Base-by-base conservation (phyloP, 495 filamentous ascomycete species). In the Aspergillus cavernicola region DNA sequence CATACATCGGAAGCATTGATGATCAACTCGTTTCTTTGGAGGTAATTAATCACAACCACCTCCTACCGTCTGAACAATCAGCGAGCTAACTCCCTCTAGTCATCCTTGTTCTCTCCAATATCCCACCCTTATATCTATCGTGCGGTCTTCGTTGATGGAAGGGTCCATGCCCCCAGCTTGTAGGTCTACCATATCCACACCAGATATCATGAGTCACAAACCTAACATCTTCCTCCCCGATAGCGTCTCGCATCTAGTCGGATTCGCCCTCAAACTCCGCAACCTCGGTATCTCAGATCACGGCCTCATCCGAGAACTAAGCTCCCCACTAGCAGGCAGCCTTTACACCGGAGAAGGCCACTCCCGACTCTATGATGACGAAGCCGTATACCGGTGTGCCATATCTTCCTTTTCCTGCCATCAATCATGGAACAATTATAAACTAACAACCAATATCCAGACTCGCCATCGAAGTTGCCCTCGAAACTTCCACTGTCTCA, bases 21-120 rank as follows among this genome's bases (percentile, higher is more conserved):
- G 93, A 98, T 69, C 93, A 98, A 68, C 76, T 98, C 11, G 92
- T 98, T 24, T 92, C 90, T 12, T 67, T 96, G 46, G 91, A 96
- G 78, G 85, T 88, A 65, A 63, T 70, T 61, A 50, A 8, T 38
- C 29, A 9, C 16, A 4, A n/a, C n/a, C 19, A 13, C 9, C 16
- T 16, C 32, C 19, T 13, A 26, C 19, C 3, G n/a, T 22, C 24
- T 33, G 13, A 29, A 11, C 13, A 13, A 44, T 8, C 32, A 52
- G 32, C 63, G 68, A 52, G 71, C 20, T 35, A 46, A 46, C 43
- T 20, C n/a, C 22, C 35, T 61, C 29, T 49, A 91, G 83, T 96
- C 91, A 13, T 89, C 91, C 0, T 84, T 90, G 2, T 95, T 95
- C 60, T 81, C 89, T 2, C 85, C 85, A 4, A 82, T 88, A 5